These are phyloP conservation scores for Pseudozyma tsukubaensis DNA, from an alignment of 1,284 basidiomycete genomes.

Conservation along the genomic window DNA sequence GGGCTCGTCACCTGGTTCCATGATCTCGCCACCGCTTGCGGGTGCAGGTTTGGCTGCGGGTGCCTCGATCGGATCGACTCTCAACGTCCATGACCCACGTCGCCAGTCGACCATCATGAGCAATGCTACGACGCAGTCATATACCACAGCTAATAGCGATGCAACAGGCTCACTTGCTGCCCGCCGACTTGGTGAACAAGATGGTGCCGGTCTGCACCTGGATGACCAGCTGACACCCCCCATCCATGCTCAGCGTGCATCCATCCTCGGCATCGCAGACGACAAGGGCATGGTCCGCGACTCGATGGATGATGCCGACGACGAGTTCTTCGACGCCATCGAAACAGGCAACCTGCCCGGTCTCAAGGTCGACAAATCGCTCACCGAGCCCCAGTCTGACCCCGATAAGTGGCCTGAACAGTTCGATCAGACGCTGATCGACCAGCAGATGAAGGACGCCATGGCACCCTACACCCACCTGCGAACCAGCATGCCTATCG, in stretches of 20 bases:
- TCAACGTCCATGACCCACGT: slow-evolving; percentile 10
- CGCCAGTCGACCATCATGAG: slow-evolving; percentile 32
- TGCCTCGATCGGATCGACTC: slow-evolving; percentile 11
- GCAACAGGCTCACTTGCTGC: slow-evolving; percentile 30
- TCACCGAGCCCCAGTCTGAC: slow-evolving; percentile 32
- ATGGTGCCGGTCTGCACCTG: slow-evolving; percentile 35
- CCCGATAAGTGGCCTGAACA: slow-evolving; percentile 35
- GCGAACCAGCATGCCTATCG: slow-evolving; percentile 77
- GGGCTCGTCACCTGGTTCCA: slow-evolving; percentile 68
- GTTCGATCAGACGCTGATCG: slow-evolving; percentile 50
- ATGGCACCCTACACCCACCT: slow-evolving; percentile 75
- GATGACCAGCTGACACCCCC: slow-evolving; percentile 32
- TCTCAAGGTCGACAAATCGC: slow-evolving; percentile 56
- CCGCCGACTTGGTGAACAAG: slow-evolving; percentile 42
- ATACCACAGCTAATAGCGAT: slow-evolving; percentile 18
- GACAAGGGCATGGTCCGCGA: slow-evolving; percentile 30
- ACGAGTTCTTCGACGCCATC: slow-evolving; percentile 98
- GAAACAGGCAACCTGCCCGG: slow-evolving; percentile 74
- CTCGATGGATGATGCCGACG: slow-evolving; percentile 80
- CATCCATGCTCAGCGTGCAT: slow-evolving; percentile 26
- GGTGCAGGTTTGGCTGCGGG: slow-evolving; percentile 18
- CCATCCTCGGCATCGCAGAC: slow-evolving; percentile 35
- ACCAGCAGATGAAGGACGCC: slow-evolving; percentile 23
- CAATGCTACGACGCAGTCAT: slow-evolving; percentile 16
- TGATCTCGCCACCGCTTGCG: slow-evolving; percentile 20